Base-by-base conservation (phyloP, 768 basidiomycete genomes). In the Pleurotus cornucopiae region DNA sequence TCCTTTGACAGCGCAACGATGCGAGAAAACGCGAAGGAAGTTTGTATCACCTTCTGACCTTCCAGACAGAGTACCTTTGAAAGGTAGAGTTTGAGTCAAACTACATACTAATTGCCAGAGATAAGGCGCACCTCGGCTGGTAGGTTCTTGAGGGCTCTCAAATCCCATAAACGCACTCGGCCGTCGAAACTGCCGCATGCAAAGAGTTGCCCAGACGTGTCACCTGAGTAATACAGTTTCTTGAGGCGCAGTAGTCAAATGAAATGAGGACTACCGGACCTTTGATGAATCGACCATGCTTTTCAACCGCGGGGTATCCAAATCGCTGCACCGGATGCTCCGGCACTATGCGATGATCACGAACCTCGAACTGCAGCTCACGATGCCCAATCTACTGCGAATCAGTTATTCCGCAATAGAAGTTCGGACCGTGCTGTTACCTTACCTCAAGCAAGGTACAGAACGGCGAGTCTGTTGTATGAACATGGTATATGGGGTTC, bases 351-450 rank as follows among this genome's bases (percentile, higher is more conserved):
- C 80, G 72, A 58, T 73, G 69, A 58, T 81, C 81, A 18, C 73
- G 78, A n/a, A 80, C 52, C 61, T 83, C 81, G 52, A 77, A 80
- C 57, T 82, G 81, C 25, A 73, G 68, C 59, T 83, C 81, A 18
- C 77, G 67, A 61, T 81, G 77, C 5, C 73, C 72, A 47, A 81
- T 69, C 80, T 82, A 46, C 12, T 18, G 34, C 6, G 57, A 47
- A 34, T 40, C 54, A 14, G 54, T 40, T 12, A 49, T 55, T 16
- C n/a, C 44, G 59, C 11, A 20, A 51, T 2, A 26, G 13, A 34
- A 34, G 30, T 58, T 7, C 20, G 12, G 44, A 16, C 14, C 21
- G 23, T 44, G 41, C 7, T 26, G 2, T 5, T 13, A 30, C n/a
- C 43, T 11, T 18, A 79, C 78, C 72, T 81, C 78, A 9, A 80